Evolutionary conservation across 139 green algal genomes (phyloP), one percentile per base, ranked within the genome.

Genomic region (Helicosporidium sp.): DNA sequence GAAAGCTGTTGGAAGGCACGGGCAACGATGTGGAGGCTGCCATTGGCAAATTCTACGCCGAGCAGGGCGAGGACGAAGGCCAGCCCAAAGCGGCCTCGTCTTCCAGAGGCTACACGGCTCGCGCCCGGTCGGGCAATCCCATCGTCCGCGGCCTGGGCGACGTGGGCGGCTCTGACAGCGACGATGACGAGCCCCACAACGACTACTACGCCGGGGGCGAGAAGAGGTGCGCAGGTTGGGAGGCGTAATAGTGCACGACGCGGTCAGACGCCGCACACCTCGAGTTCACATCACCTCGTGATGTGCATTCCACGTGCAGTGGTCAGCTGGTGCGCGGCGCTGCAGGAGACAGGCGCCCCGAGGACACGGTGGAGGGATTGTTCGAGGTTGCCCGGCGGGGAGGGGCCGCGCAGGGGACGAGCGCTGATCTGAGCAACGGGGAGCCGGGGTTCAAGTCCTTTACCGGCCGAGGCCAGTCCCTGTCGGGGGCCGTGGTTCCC

Each of bases 131-230:
- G n/a, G n/a, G n/a, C n/a, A n/a, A n/a, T n/a, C n/a, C n/a, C 18
- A 58, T 51, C 15, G 50, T 73, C 25, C 35, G 53, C 15, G 39
- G 48, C 7, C 49, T 85, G 17, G 60, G 40, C 0, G 74, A 83
- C 43, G 51, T 85, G 2, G 50, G 45, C 0, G 44, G 36, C 5
- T 58, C 48, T 2, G 55, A 70, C 8, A 55, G 55, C 1, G 62
- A 70, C 18, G 55, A 69, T 6, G 49, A 71, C 8, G 61, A 73
- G 20, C 65, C 78, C 2, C 19, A 51, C 25, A 89, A 88, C 43
- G 79, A 89, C 17, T 83, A 82, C 33, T 89, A 86, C 26, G 72
- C 75, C 24, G 79, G 79, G 19, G 79, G 79, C 15, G 69, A 82
- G 49, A 88, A 87, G 64, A 88, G 75, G 65, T 78, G 46, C 13